Conservation (phyloP, 139 green algal genomes). For the Chlorella sp. region DNA sequence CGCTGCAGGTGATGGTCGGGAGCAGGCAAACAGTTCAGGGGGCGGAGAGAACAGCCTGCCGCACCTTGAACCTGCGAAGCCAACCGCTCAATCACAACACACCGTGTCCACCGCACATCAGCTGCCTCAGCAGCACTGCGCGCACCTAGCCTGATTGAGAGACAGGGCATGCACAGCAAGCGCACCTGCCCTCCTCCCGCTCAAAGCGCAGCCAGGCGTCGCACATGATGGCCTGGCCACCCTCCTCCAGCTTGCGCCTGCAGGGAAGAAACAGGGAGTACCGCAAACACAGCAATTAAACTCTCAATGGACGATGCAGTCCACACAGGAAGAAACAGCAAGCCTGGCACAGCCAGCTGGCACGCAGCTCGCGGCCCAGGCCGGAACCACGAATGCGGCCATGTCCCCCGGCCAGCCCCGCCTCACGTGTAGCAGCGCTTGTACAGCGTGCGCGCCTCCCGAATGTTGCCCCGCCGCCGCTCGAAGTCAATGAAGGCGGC, state of each 20-base stretch:
- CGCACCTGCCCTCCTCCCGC: constrained; percentile 78
- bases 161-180: too few species aligned
- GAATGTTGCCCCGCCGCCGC: constrained; percentile 48
- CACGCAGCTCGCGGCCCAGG: too few species aligned
- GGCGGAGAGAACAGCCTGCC: too few species aligned
- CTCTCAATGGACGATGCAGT: background rate
- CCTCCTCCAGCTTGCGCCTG: constrained; percentile 56
- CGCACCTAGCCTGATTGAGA: too few species aligned
- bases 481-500: constrained; percentile 70
- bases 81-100: too few species aligned
- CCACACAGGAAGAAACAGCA: too few species aligned
- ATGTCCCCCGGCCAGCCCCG: background rate
- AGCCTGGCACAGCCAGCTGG: too few species aligned
- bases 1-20: constrained; percentile 9
- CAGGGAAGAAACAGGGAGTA: background rate
- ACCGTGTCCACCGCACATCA: too few species aligned
- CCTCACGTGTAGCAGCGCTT: constrained; percentile 59
- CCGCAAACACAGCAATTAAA: background rate
- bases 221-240: constrained; percentile 65
- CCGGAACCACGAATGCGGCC: background rate
- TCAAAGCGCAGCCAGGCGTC: constrained; percentile 88
- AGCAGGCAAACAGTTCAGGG: too few species aligned
- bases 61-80: too few species aligned
- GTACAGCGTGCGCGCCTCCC: constrained; percentile 64
- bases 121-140: too few species aligned